A percentile compares a stretch with the other conserved stretches of the same genome.
phyloP scores from a whole-genome alignment of 345 rosid genomes.

The Kernera saxatilis region DNA sequence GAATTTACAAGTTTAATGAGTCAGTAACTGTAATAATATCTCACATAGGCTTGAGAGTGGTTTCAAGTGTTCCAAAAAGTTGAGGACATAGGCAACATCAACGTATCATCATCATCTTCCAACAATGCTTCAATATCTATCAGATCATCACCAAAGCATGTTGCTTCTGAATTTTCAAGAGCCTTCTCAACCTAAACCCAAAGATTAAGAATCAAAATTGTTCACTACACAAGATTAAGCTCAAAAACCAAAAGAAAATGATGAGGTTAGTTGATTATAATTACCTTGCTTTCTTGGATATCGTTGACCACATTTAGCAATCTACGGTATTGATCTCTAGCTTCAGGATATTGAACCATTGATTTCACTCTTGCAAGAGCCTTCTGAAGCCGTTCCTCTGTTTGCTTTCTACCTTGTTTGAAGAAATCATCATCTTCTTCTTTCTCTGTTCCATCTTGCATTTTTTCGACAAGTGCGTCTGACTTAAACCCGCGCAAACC shows the following conservation, averaged over 20 bases:
- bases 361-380: constrained; percentile 89
- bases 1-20: constrained; percentile 27
- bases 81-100: constrained; percentile 42
- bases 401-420: constrained; percentile 80
- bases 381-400: constrained; percentile 74
- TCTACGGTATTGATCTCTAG: constrained; percentile 82
- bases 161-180: constrained; percentile 31
- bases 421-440: constrained; percentile 84
- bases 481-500: constrained; percentile 87
- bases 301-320: constrained; percentile 67
- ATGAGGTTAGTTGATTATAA: background rate
- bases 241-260: background rate
- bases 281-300: constrained; percentile 80
- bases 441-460: constrained; percentile 34
- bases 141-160: constrained; percentile 45
- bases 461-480: constrained; percentile 45
- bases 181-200: constrained; percentile 34
- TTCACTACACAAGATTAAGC: too few relatives aligned
- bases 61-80: constrained; percentile 5
- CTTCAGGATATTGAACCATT: constrained; percentile 87
- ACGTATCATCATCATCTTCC: constrained; percentile 46
- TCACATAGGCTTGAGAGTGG: constrained; percentile 3
- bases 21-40: background rate
- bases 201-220: background rate
- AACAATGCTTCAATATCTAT: constrained; percentile 51